Base-by-base conservation (phyloP, 768 basidiomycete genomes). In the Phaeolepiota aurea region DNA sequence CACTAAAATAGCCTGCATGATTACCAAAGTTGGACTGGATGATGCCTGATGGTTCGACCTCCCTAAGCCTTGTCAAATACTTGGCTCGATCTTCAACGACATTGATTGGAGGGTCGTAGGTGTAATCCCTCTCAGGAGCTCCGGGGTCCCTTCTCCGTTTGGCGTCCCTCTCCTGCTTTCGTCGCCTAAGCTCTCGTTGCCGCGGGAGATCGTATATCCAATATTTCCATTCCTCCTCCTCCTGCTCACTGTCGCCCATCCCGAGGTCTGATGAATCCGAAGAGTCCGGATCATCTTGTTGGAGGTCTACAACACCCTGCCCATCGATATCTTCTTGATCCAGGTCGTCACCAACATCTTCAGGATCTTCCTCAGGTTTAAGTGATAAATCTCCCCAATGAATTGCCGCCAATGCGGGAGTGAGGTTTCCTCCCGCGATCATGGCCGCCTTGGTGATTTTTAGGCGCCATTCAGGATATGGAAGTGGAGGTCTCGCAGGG, bases 381-480 rank as follows among this genome's bases (percentile, higher is more conserved):
- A 9, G 13, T 14, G 38, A 20, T 1, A 16, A 13, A 40, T 14
- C 12, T 30, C 31, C 34, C n/a, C 12, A 19, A 7, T 67, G 41
- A 4, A 71, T 54, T 56, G 69, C 66, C 31, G 73, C 70, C 64
- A 80, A 62, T 0, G 79, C 73, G 20, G 68, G 63, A 0, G 72
- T 70, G 0, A 75, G 61, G n/a, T 76, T 67, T 0, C 81, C 75
- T 0, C 80, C 79, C 10, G 79, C 73, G 20, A 66, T 64, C 9
- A 71, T 67, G 0, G 81, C 81, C 31, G 69, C 65, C 30, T 65
- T 59, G 1, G 75, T 64, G 0, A 77, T 51, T 2, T 65, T 64
- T 0, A 63, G 49, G 0, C 82, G 71, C 82, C 82, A 86, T 47
- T 82, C 81, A 0, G 82, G 82, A 53, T 79, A 84, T 0, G 14